A percentile compares a stretch with the other conserved stretches of the same genome.
Evolutionary conservation across 352 stramenopile genomes (phyloP).

Genomic region (Peronospora farinosa): DNA sequence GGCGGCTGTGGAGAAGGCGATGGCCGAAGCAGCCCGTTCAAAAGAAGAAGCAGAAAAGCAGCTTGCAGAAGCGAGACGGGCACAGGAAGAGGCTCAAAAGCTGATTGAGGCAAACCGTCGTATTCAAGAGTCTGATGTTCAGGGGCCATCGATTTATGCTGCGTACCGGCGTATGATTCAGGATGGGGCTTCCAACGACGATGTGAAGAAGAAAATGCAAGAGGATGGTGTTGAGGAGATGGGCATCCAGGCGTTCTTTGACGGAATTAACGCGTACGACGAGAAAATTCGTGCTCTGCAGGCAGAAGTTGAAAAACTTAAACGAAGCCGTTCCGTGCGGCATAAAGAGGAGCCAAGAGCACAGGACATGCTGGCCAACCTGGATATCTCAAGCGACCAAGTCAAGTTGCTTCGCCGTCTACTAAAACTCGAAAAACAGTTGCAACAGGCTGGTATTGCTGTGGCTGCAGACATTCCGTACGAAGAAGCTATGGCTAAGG

Average conservation of each 20-base stretch:
- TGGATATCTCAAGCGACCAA: conserved; percentile 72
- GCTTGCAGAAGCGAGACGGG: conserved; percentile 60
- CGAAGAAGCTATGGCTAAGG: conserved; percentile 87
- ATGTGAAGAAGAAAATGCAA: conserved; percentile 70
- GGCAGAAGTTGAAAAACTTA: conserved; percentile 80
- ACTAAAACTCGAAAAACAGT: conserved; percentile 78
- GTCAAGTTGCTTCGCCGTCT: conserved; percentile 72
- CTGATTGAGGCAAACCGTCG: conserved; percentile 81
- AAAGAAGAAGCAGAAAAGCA: conserved; percentile 83
- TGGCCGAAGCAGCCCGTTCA: conserved; percentile 68
- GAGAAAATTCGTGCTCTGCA: conserved; percentile 77
- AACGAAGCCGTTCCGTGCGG: conserved; percentile 44
- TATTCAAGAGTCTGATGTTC: conserved; percentile 61
- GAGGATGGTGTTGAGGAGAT: conserved; percentile 68
- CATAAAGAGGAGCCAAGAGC: conserved; percentile 46
- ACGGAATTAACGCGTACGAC: conserved; percentile 79
- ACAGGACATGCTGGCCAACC: conserved; percentile 60
- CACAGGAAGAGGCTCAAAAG: conserved; percentile 73
- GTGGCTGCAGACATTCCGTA: conserved; percentile 91
- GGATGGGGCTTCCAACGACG: conserved; percentile 58
- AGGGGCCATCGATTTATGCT: conserved; percentile 49
- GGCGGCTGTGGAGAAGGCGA: conserved; percentile 74
- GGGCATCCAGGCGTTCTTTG: conserved; percentile 73
- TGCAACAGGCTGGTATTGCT: conserved; percentile 79
- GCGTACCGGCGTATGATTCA: conserved; percentile 66